A percentile compares a stretch with the other conserved stretches of the same genome.
Evolutionary conservation across 495 filamentous ascomycete genomes (phyloP).

Genomic region (Penicillium parvum): DNA sequence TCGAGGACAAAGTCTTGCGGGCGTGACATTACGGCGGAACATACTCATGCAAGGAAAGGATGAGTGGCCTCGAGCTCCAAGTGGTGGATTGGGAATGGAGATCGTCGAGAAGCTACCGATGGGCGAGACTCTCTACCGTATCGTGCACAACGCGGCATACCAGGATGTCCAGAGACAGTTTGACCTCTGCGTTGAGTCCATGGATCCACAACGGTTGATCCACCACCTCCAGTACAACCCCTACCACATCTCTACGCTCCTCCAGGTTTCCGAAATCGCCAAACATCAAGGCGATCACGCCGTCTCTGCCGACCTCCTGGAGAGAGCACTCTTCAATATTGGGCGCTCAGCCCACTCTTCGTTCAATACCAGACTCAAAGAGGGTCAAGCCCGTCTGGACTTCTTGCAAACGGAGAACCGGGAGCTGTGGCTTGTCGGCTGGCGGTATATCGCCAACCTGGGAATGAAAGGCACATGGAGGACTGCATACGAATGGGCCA

Average conservation of each 20-base stretch:
- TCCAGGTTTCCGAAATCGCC: slow-evolving; percentile 88
- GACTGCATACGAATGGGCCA: slow-evolving; percentile 90
- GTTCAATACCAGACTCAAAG: slow-evolving; percentile 68
- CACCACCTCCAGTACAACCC: slow-evolving; percentile 65
- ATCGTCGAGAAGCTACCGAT: slow-evolving; percentile 55
- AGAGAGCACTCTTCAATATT: slow-evolving; percentile 89
- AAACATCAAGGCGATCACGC: slow-evolving; percentile 85
- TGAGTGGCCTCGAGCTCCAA: slow-evolving; percentile 78
- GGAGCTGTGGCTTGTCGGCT: slow-evolving; percentile 87
- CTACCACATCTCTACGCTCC: slow-evolving; percentile 88
- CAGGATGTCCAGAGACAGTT: slow-evolving; percentile 72
- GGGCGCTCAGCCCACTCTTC: slow-evolving; percentile 77
- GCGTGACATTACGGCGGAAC: slow-evolving; percentile 69
- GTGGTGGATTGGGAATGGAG: slow-evolving; percentile 82
- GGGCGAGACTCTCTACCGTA: slow-evolving; percentile 53
- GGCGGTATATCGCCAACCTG: slow-evolving; percentile 78
- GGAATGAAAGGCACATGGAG: slow-evolving; percentile 88
- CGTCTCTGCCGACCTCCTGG: slow-evolving; percentile 79
- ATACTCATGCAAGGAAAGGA: slow-evolving; percentile 86
- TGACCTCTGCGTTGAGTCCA: slow-evolving; percentile 69
- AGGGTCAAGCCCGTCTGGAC: slow-evolving; percentile 74
- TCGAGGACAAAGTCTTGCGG: slow-evolving; percentile 58
- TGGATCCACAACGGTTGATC: slow-evolving; percentile 71
- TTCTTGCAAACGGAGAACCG: slow-evolving; percentile 80
- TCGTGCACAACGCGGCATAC: slow-evolving; percentile 73